phyloP scores from a whole-genome alignment of 495 filamentous ascomycete genomes.

The Penicillium mononematosum region DNA sequence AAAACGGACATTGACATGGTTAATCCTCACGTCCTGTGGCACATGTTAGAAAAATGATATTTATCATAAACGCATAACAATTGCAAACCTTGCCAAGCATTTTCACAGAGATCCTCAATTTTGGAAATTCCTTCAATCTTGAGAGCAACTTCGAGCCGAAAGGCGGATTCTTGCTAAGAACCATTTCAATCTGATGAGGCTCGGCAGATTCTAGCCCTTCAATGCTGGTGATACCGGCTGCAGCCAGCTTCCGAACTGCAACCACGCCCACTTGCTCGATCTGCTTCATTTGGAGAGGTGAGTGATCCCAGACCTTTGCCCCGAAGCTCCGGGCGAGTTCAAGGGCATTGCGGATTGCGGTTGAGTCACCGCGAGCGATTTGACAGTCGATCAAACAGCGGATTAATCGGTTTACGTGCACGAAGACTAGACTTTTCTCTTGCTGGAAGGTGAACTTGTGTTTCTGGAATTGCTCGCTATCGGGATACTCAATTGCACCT shows the following conservation, averaged over 20 bases:
- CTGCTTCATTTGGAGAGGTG: constrained; percentile 81
- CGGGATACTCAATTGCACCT: constrained; percentile 69
- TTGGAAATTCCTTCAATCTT: constrained; percentile 69
- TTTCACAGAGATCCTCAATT: constrained; percentile 59
- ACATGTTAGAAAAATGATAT: constrained; percentile 12
- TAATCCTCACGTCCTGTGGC: constrained; percentile 38
- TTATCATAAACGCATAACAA: neutral
- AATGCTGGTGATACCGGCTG: constrained; percentile 67
- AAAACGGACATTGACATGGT: constrained; percentile 57
- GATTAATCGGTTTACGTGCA: constrained; percentile 69
- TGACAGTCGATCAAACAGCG: constrained; percentile 88
- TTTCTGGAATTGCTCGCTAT: constrained; percentile 58
- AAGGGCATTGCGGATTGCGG: constrained; percentile 66
- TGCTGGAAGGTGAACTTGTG: constrained; percentile 60
- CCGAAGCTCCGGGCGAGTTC: constrained; percentile 76
- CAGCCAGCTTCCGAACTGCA: constrained; percentile 72
- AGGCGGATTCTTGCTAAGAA: constrained; percentile 76
- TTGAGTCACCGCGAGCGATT: constrained; percentile 62
- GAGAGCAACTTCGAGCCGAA: constrained; percentile 72
- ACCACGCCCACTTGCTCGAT: constrained; percentile 79
- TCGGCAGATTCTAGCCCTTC: constrained; percentile 68
- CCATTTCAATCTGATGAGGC: constrained; percentile 68
- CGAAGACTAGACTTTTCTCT: constrained; percentile 73
- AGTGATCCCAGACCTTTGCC: constrained; percentile 84
- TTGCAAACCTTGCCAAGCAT: constrained; percentile 49